Evolutionary conservation across 2,329 filamentous ascomycete genomes (phyloP).

Genomic region (Trematosphaeria pertusa): DNA sequence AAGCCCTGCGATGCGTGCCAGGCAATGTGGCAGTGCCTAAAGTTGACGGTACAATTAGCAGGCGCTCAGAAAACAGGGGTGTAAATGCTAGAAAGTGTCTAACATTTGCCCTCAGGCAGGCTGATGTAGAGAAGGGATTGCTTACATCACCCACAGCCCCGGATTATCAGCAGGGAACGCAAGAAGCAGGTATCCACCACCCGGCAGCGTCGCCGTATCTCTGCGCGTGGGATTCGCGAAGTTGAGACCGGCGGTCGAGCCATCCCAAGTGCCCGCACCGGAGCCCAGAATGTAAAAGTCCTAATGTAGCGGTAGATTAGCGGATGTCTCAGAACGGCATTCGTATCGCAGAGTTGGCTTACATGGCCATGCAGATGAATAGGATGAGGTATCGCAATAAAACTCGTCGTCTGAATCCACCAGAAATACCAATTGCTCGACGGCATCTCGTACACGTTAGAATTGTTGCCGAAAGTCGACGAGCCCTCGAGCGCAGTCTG

Average conservation of each 20-base stretch:
- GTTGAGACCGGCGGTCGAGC: conserved; percentile 36
- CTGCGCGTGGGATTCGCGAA: conserved; percentile 49
- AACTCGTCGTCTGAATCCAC: conserved; percentile 53
- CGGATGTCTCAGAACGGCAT: too few species aligned
- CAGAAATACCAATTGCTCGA: conserved; percentile 53
- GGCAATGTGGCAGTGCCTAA: conserved; percentile 46
- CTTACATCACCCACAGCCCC: conserved; percentile 51
- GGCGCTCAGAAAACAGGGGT: too few species aligned
- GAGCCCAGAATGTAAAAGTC: conserved; percentile 53
- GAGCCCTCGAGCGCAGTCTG: conserved; percentile 49
- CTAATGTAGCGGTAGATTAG: too few species aligned
- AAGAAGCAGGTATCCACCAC: conserved; percentile 55
- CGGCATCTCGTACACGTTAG: conserved; percentile 39
- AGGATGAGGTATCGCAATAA: conserved; percentile 47
- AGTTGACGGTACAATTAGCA: too few species aligned
- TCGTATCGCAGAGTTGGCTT: too few species aligned
- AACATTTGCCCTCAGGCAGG: too few species aligned
- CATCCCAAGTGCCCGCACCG: conserved; percentile 46
- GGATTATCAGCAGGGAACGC: conserved; percentile 63
- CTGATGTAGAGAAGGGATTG: too few species aligned
- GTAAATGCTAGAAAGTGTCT: too few species aligned
- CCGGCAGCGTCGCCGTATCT: conserved; percentile 48
- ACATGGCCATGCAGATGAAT: conserved; percentile 51
- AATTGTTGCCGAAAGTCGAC: conserved; percentile 29
- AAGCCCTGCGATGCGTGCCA: conserved; percentile 51